A percentile compares a stretch with the other conserved stretches of the same genome.
These are phyloP conservation scores for Salvia hispanica DNA, from an alignment of 257 asterid genomes.

Conservation along the genomic window DNA sequence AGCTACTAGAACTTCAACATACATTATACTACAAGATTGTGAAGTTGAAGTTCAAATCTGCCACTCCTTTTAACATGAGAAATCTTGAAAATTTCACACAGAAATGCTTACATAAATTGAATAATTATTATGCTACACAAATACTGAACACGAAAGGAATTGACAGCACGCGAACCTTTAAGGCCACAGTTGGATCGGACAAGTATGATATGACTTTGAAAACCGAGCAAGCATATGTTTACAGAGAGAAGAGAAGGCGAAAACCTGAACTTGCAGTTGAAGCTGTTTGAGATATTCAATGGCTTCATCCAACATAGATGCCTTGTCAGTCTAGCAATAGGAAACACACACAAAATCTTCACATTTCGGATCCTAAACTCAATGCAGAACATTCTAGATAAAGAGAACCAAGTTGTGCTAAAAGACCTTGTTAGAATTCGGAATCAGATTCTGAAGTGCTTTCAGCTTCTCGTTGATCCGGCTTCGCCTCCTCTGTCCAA, in stretches of 20 bases:
- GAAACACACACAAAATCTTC: slow-evolving; percentile 20
- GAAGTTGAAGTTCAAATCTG: background rate
- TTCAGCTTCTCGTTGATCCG: slow-evolving; percentile 91
- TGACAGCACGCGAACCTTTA: background rate
- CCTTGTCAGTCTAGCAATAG: slow-evolving; percentile 80
- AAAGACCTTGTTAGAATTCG: slow-evolving; percentile 83
- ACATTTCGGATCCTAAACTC: slow-evolving; percentile 14
- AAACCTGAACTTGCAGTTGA: slow-evolving; percentile 96
- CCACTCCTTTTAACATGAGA: background rate
- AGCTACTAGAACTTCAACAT: background rate
- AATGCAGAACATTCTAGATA: background rate
- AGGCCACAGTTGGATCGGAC: too few relatives aligned
- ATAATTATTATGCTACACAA: too few relatives aligned
- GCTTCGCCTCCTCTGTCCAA: slow-evolving; percentile 90
- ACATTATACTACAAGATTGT: background rate
- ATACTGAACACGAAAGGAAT: slow-evolving; percentile 4
- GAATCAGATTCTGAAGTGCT: slow-evolving; percentile 89
- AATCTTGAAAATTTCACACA: background rate
- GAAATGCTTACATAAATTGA: background rate
- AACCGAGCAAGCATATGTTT: slow-evolving; percentile 4
- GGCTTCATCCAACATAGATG: slow-evolving; percentile 97
- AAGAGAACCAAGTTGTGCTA: background rate
- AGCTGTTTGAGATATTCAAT: slow-evolving; percentile 97
- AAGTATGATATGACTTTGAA: background rate
- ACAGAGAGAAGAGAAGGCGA: slow-evolving; percentile 19